A percentile compares a stretch with the other conserved stretches of the same genome.
Conservation (phyloP, 495 filamentous ascomycete species). For the Penicillium soppii region DNA sequence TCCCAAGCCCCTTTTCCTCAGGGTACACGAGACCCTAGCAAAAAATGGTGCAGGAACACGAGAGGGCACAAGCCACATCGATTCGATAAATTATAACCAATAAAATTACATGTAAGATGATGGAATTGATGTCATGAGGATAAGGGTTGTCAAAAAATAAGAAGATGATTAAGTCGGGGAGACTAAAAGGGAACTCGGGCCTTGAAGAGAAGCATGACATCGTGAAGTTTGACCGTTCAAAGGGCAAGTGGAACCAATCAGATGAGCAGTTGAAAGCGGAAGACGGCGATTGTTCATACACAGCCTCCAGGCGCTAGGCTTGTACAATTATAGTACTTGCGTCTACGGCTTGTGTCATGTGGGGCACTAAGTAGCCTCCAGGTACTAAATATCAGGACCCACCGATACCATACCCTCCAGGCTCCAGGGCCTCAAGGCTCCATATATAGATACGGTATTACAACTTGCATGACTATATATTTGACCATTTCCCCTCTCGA, state of each 20-base stretch:
- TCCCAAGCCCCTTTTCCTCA: conserved; percentile 1
- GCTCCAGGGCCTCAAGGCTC: background rate
- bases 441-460: background rate
- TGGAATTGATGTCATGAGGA: conserved; percentile 6
- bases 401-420: conserved; percentile 5
- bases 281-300: conserved; percentile 10
- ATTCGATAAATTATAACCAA: conserved; percentile 8
- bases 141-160: background rate
- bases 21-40: conserved; percentile 21
- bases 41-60: conserved; percentile 28
- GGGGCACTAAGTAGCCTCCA: background rate
- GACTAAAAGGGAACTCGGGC: background rate
- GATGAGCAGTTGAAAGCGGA: background rate
- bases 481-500: background rate
- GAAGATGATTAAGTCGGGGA: conserved; percentile 1
- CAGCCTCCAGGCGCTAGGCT: background rate
- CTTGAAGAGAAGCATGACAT: background rate
- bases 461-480: background rate
- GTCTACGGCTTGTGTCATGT: background rate
- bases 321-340: background rate
- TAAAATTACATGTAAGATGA: conserved; percentile 5
- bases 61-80: conserved; percentile 28
- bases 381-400: conserved; percentile 3
- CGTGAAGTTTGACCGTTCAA: conserved; percentile 6
- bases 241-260: conserved; percentile 10